These are phyloP conservation scores for Carpinus fangiana DNA, from an alignment of 306 rosid species.

Conservation along the genomic window DNA sequence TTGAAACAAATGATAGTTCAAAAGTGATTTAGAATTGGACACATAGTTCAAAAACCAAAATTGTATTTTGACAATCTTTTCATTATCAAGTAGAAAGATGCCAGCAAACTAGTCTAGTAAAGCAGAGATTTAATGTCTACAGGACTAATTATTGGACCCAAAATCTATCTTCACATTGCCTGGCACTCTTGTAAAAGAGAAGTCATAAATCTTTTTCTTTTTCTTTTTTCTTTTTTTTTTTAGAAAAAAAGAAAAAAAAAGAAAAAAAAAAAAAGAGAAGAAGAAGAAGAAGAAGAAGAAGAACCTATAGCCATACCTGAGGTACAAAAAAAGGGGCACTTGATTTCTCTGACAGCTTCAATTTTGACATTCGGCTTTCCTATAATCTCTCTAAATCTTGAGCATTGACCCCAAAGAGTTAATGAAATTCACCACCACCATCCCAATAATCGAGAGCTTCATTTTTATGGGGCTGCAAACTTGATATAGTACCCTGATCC, in stretches of 20 bases:
- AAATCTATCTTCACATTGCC: neutral
- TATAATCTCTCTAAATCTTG: neutral
- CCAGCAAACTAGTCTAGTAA: neutral
- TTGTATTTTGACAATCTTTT: neutral
- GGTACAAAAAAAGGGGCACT: conserved; percentile 1
- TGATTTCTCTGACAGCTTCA: neutral
- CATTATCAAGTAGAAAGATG: neutral
- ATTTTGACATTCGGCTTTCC: neutral
- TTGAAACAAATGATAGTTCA: too few species aligned
- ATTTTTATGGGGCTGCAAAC: conserved; percentile 47
- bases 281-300: too few species aligned
- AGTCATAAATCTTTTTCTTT: neutral
- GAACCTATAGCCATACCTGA: conserved; percentile 16
- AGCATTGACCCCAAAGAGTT: conserved; percentile 9
- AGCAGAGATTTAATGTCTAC: neutral
- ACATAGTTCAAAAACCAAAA: neutral
- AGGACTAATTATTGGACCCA: neutral
- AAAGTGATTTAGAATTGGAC: too few species aligned
- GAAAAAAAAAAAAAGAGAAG: too few species aligned
- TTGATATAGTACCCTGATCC: conserved; percentile 68
- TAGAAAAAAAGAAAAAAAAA: neutral
- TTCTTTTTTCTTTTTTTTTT: too few species aligned
- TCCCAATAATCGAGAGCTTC: conserved; percentile 55
- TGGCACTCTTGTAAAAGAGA: neutral
- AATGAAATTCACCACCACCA: conserved; percentile 22